These are phyloP conservation scores for Macadamia tetraphylla DNA, from an alignment of 164 flowering plant species.

Conservation along the genomic window DNA sequence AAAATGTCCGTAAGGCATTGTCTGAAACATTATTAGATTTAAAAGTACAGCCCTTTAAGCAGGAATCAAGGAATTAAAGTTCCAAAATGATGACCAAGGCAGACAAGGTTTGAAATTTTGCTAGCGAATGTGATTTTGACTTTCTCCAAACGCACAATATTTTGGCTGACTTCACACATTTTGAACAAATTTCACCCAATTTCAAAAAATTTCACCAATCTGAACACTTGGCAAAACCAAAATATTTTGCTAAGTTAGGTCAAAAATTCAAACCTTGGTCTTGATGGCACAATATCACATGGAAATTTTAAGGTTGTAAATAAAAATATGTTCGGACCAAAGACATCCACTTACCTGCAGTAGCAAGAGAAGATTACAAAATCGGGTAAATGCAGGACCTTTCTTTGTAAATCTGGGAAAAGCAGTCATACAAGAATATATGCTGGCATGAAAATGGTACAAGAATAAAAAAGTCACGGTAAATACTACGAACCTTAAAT, in stretches of 20 bases:
- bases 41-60: background rate
- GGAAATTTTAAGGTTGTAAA: no score
- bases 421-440: background rate
- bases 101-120: no score
- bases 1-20: no score
- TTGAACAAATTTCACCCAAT: background rate
- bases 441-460: background rate
- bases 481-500: constrained; percentile 63
- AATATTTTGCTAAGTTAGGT: no score
- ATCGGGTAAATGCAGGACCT: no score
- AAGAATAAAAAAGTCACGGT: background rate
- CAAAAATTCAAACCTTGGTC: background rate
- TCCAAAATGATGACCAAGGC: background rate
- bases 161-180: no score
- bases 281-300: background rate
- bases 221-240: background rate
- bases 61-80: background rate
- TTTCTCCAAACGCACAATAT: no score
- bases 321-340: no score
- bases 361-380: background rate
- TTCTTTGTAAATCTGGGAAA: background rate
- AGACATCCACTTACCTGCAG: no score
- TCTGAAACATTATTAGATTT: no score
- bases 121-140: no score
- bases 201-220: no score